Evolutionary conservation across 208 protist species (phyloP).

Genomic region (Trypanosoma vivax): DNA sequence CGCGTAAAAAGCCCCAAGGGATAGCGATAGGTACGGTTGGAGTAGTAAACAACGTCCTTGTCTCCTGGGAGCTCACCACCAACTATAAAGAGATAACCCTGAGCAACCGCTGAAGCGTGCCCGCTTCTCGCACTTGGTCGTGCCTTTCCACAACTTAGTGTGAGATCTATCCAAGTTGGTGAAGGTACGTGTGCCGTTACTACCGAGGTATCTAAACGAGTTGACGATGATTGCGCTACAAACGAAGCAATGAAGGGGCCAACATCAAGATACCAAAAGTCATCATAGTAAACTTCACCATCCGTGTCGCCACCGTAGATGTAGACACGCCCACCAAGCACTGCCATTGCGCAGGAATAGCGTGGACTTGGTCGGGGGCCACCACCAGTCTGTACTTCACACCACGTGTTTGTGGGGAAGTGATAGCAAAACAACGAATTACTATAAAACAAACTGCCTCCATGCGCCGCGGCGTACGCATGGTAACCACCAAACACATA

Average conservation of each 20-base stretch:
- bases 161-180: slow-evolving; percentile 15
- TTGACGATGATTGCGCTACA: slow-evolving; percentile 19
- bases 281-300: slow-evolving; percentile 57
- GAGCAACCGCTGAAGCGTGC: slow-evolving; percentile 28
- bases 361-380: slow-evolving; percentile 27
- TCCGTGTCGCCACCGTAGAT: slow-evolving; percentile 78
- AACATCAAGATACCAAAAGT: slow-evolving; percentile 63
- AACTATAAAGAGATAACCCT: slow-evolving; percentile 57
- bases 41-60: slow-evolving; percentile 29
- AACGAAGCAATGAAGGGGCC: neutral
- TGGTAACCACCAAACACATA: slow-evolving; percentile 67
- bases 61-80: slow-evolving; percentile 48
- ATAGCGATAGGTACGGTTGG: slow-evolving; percentile 43
- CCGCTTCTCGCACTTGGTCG: slow-evolving; percentile 58
- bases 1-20: slow-evolving; percentile 39
- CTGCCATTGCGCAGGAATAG: slow-evolving; percentile 49
- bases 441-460: slow-evolving; percentile 24
- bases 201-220: neutral
- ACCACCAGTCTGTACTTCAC: slow-evolving; percentile 5
- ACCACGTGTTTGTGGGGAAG: slow-evolving; percentile 31
- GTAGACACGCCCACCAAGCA: slow-evolving; percentile 37
- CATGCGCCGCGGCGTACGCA: neutral
- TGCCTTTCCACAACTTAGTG: slow-evolving; percentile 12
- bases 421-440: slow-evolving; percentile 53
- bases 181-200: neutral